Percentiles rank a stretch among this genome's conserved stretches.
phyloP scores from a whole-genome alignment of 2,329 filamentous ascomycete species.

The Fusarium hostae region DNA sequence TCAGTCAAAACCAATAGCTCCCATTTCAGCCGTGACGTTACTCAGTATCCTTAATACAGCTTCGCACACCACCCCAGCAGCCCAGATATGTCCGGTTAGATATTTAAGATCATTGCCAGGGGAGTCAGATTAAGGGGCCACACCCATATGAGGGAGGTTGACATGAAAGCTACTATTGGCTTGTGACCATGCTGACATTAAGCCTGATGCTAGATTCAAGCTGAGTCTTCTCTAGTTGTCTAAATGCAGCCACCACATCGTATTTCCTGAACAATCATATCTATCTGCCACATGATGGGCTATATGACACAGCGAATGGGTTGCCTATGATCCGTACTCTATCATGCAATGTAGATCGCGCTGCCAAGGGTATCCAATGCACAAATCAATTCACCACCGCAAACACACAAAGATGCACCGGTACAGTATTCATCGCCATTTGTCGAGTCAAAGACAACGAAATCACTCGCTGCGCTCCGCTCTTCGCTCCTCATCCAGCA shows the following conservation, averaged over 20 bases:
- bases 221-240: constrained; percentile 1
- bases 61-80: neutral
- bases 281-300: neutral
- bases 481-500: constrained; percentile 47
- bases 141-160: neutral
- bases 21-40: neutral
- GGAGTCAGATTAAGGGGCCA: neutral
- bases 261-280: neutral
- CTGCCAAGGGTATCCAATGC: constrained; percentile 4
- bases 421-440: neutral
- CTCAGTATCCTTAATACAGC: neutral
- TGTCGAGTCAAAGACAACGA: neutral
- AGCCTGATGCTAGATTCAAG: neutral
- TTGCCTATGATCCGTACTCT: constrained; percentile 1
- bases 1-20: neutral
- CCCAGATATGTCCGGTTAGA: neutral
- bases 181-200: neutral
- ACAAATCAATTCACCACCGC: constrained; percentile 3
- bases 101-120: neutral
- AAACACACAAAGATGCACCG: neutral
- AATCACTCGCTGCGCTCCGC: constrained; percentile 22
- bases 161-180: constrained; percentile 1
- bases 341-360: constrained; percentile 2
- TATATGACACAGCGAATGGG: neutral
- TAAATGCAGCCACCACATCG: neutral